Evolutionary conservation across 768 basidiomycete genomes (phyloP), one percentile per base, ranked within the genome.

Genomic region (Mycena galericulata): DNA sequence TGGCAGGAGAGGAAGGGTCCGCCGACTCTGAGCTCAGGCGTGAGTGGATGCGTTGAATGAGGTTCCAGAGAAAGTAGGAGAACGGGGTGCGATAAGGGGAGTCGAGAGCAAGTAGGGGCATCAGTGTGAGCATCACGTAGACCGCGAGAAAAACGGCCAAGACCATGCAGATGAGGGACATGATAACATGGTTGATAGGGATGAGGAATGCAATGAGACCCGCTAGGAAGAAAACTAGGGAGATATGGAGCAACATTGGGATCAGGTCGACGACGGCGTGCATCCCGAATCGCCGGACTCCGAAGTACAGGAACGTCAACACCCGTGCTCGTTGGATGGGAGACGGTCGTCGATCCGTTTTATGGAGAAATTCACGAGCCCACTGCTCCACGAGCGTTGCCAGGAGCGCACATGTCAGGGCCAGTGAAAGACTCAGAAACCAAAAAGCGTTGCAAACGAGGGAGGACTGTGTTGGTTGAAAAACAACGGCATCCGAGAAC

Each of bases 21-120:
- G 27, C 17, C n/a, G 30, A 30, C 7, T 4, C 4, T 8, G 53
- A 7, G n/a, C 8, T 15, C 45, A 46, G 45, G 14, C 7, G 49
- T 8, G 4, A 24, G 8, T 24, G 22, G 8, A 46, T 7, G 4
- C 4, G 2, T 8, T 8, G 49, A 6, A 32, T 26, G 3, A 50
- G 5, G 18, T 8, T 7, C 49, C 29, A 50, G 5, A 18, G 9
- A 6, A 38, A 26, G 4, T 17, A 1, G 6, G 62, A 64, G 24
- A 69, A 62, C 5, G 68, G 68, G 9, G 68, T 69, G 24, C 43
- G 36, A 49, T 64, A 69, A 0, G 68, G 68, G 20, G 47, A 64
- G 22, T 69, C 62, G 11, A 59, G 32, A 3, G 11, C 22, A 11
- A 64, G 3, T 17, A 64, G 27, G 3, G 68, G 68, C 1, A 60